Conservation (phyloP, 2,329 filamentous ascomycete species). For the Didymella pomorum region DNA sequence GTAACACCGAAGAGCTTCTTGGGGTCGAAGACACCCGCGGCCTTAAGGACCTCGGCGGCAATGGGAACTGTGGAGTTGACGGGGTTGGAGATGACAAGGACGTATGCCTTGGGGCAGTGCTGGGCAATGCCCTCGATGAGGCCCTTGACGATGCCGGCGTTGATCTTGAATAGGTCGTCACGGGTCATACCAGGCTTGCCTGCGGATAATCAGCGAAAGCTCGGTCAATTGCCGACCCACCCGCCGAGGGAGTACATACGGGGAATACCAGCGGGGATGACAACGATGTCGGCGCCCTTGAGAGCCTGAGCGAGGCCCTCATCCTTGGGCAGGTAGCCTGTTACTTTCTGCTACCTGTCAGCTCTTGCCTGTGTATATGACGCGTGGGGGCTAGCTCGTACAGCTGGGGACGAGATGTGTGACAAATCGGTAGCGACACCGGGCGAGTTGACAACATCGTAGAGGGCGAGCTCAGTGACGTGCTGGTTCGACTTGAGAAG, state of each 20-base stretch:
- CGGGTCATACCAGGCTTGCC: constrained; percentile 99
- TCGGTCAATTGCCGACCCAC: constrained; percentile 6
- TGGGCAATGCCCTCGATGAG: constrained; percentile 89
- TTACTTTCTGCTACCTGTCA: constrained; percentile 67
- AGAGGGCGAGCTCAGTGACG: constrained; percentile 91
- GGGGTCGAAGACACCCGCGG: constrained; percentile 89
- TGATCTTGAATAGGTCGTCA: constrained; percentile 99
- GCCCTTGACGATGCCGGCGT: constrained; percentile 95
- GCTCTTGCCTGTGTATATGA: constrained; percentile 22
- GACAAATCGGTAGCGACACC: constrained; percentile 96
- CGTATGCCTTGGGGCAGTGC: constrained; percentile 88
- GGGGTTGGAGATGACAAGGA: constrained; percentile 98
- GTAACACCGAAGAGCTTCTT: constrained; percentile 98
- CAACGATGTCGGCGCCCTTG: constrained; percentile 91
- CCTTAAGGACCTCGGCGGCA: constrained; percentile 94
- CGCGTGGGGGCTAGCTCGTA: constrained; percentile 54
- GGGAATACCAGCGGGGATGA: constrained; percentile 98
- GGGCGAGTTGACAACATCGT: constrained; percentile 99
- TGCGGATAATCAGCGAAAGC: constrained; percentile 53
- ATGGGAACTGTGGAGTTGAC: constrained; percentile 99
- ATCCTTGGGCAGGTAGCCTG: constrained; percentile 86
- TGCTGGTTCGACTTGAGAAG: constrained; percentile 90
- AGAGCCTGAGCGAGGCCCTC: constrained; percentile 85
- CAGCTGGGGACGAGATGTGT: constrained; percentile 91
- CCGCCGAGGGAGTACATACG: constrained; percentile 63